phyloP scores from a whole-genome alignment of 1,284 basidiomycete genomes.

The Rhodotorula sp. region DNA sequence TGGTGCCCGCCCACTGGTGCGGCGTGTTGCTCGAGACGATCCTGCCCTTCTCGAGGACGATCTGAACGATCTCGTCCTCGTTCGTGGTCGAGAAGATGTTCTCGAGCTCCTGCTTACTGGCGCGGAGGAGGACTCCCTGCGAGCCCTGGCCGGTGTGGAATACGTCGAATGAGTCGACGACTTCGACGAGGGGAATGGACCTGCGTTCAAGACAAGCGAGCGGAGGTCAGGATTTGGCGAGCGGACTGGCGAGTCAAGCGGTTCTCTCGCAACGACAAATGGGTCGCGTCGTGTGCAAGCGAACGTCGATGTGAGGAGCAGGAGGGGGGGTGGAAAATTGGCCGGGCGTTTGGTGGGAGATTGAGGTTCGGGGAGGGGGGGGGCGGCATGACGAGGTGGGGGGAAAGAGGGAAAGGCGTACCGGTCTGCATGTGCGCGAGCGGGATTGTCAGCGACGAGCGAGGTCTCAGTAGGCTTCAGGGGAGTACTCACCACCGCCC shows the following conservation, averaged over 20 bases:
- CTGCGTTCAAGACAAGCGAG: constrained; percentile 8
- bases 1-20: constrained; percentile 14
- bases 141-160: constrained; percentile 50
- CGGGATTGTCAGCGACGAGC: not conserved
- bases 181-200: constrained; percentile 50
- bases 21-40: constrained; percentile 27
- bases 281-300: not conserved
- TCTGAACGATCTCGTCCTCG: constrained; percentile 47
- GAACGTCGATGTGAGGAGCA: not conserved
- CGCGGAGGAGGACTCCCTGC: constrained; percentile 50
- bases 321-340: not conserved
- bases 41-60: constrained; percentile 47
- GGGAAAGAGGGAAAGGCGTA: not conserved
- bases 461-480: not conserved
- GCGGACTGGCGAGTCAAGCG: constrained; percentile 3
- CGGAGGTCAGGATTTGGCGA: not conserved
- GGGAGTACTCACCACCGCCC: constrained; percentile 45
- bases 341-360: not conserved
- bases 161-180: constrained; percentile 51
- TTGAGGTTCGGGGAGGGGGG: not conserved
- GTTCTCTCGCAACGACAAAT: too few species aligned
- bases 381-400: not conserved
- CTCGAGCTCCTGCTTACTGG: constrained; percentile 51
- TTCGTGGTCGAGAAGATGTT: constrained; percentile 48
- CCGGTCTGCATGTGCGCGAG: not conserved